A percentile compares a stretch with the other conserved stretches of the same genome.
phyloP scores from a whole-genome alignment of 805 yeast species.

The Komagataella mondaviorum region DNA sequence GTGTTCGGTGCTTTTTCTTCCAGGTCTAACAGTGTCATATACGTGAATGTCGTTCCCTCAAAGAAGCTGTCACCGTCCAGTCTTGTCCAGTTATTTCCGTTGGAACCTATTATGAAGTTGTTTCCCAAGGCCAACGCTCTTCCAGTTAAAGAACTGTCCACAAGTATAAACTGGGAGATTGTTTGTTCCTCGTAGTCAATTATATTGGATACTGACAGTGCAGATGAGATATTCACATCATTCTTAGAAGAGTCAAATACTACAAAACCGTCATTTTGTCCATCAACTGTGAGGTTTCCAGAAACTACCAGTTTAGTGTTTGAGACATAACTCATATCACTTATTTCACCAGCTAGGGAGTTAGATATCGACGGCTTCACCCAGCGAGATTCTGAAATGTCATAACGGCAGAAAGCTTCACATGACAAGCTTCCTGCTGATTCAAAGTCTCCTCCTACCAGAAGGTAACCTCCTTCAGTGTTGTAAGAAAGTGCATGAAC shows the following conservation, averaged over 20 bases:
- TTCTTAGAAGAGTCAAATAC: conserved; percentile 37
- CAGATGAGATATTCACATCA: conserved; percentile 11
- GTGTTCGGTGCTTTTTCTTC: conserved; percentile 12
- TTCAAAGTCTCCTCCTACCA: conserved; percentile 66
- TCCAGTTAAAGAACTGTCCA: conserved; percentile 28
- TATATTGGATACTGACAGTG: conserved; percentile 16
- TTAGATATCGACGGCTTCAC: conserved; percentile 20
- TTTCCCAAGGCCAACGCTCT: conserved; percentile 28
- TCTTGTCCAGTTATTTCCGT: conserved; percentile 34
- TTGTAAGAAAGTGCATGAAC: conserved; percentile 27
- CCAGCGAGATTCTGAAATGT: conserved; percentile 43
- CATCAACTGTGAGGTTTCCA: conserved; percentile 38
- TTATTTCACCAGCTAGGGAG: conserved; percentile 36
- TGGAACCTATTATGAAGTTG: conserved; percentile 22
- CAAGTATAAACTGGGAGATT: conserved; percentile 24
- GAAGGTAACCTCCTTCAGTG: conserved; percentile 27
- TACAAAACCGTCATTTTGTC: conserved; percentile 26
- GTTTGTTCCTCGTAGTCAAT: conserved; percentile 11
- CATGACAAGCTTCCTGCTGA: conserved; percentile 46
- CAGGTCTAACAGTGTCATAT: conserved; percentile 25
- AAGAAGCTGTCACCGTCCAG: conserved; percentile 21
- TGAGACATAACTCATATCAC: conserved; percentile 34
- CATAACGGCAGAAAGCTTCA: conserved; percentile 52
- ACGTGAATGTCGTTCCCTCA: conserved; percentile 25
- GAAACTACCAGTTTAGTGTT: conserved; percentile 24